Evolutionary conservation across 306 rosid species (phyloP), one percentile per base, ranked within the genome.

Genomic region (Malus orientalis): DNA sequence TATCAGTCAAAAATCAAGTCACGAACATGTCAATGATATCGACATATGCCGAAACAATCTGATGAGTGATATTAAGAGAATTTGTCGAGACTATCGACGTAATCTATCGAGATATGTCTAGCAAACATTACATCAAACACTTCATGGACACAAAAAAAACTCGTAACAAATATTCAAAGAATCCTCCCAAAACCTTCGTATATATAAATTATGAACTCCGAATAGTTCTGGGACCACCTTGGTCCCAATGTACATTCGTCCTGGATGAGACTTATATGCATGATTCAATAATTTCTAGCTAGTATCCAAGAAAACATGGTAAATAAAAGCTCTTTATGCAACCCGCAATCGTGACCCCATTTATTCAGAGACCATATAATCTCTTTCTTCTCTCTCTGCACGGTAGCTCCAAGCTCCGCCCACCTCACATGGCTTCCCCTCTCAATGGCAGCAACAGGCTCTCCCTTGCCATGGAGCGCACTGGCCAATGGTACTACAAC

Each of bases 401-500:
- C 72, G 33, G 20, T 20, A 75, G 23, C 23, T 4, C 59, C 58
- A 27, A 74, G 22, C 59, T 74, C 67, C 64, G 4, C 38, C 54
- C 51, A 25, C 16, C 77, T 59, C 58, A 49, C 84, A 87, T 91
- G 98, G 93, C 88, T 13, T 59, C 83, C 51, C 64, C 85, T 11
- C 42, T 62, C 53, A 79, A 59, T 30, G 55, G 76, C 61, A 85
- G 60, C 79, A 81, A n/a, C 45, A 85, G 92, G 68, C 69, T 80
- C 60, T 87, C 96, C 66, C 80, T 76, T 40, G 97, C 97, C 82
- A 89, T 94, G 98, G 96, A 90, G 81, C 89, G 98, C 89, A 90
- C 98, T 0, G 97, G 91, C 47, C 96, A 90, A 65, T 94, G 98
- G 98, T 93, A 53, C 10, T 45, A 69, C 6, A 55, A 71, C 22